Evolutionary conservation across 179 eudicot genomes (phyloP), one percentile per base, ranked within the genome.

Genomic region (Vitellaria paradoxa): DNA sequence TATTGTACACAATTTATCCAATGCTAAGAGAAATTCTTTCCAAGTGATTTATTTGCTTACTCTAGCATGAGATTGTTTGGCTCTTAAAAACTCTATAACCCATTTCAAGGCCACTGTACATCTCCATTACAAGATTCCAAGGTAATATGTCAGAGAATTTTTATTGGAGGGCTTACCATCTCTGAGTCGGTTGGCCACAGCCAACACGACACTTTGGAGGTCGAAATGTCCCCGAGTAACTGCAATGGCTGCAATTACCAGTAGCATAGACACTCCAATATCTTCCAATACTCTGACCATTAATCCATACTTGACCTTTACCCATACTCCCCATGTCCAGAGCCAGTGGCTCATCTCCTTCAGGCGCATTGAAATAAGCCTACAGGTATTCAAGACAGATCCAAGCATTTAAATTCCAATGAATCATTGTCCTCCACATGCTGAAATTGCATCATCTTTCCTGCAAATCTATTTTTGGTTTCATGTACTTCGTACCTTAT

Each of bases 321-420:
- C 99, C 99, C 99, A 96, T 93, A 80, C 97, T 94, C 52, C 81
- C 68, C 96, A 96, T 91, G 86, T 96, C 99, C 81, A 96, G 24
- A 71, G 98, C 99, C 86, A 96, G 85, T 21, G 98, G 98, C 76
- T 89, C 98, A 12, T 81, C 85, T 61, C 99, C 98, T 15, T 80
- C 88, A 49, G 99, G 99, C 72, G 94, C 90, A 86, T 96, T 87
- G 68, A 96, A 96, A 75, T 83, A 81, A 63, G 96, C 91, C 99
- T 96, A 86, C 61, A 86, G 63, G 66, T 21, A 67, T 60, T 11
- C 18, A 74, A 52, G 42, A 47, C 47, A 53, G 3, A 37, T 21
- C 66, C 70, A 7, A 40, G 9, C 17, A 15, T 42, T 42, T 15
- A 20, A 50, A 40, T 20, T 17, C 74, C 67, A 20, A 66, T n/a